Evolutionary conservation across 352 stramenopile species (phyloP).

Genomic region (Phytopythium helicoides): DNA sequence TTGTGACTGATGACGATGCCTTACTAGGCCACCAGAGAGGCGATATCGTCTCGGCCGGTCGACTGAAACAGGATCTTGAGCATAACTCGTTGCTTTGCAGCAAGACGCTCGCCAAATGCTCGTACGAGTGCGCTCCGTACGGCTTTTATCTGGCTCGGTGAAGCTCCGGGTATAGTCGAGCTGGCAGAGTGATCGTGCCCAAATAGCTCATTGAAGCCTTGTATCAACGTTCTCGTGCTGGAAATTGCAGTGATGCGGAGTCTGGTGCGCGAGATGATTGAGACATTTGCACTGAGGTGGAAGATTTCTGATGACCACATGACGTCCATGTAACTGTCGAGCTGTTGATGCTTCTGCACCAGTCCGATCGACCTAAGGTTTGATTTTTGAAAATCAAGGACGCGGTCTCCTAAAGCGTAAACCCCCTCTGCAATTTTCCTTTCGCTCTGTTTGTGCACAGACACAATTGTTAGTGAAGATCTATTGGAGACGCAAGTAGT

Average conservation of each 20-base stretch:
- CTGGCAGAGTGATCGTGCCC: neutral
- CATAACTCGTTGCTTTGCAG: no score
- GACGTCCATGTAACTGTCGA: neutral
- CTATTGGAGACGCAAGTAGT: no score
- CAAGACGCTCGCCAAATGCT: no score
- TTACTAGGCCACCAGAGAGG: no score
- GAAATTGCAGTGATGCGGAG: neutral
- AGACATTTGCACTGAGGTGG: neutral
- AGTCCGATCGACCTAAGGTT: neutral
- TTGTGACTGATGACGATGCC: no score
- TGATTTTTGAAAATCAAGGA: neutral
- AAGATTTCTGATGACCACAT: constrained; percentile 4
- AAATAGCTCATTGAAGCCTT: neutral
- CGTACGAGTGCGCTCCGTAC: neutral
- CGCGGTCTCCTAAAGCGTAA: no score
- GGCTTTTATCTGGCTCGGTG: neutral
- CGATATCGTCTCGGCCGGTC: no score
- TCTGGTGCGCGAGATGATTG: neutral
- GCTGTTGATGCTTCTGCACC: neutral
- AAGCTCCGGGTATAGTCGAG: neutral
- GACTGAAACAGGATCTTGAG: no score
- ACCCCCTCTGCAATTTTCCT: no score
- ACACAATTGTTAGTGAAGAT: no score
- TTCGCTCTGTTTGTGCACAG: no score
- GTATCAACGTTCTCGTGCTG: neutral